phyloP scores from a whole-genome alignment of 352 stramenopile genomes.

The Pilasporangium apinafurcum region DNA sequence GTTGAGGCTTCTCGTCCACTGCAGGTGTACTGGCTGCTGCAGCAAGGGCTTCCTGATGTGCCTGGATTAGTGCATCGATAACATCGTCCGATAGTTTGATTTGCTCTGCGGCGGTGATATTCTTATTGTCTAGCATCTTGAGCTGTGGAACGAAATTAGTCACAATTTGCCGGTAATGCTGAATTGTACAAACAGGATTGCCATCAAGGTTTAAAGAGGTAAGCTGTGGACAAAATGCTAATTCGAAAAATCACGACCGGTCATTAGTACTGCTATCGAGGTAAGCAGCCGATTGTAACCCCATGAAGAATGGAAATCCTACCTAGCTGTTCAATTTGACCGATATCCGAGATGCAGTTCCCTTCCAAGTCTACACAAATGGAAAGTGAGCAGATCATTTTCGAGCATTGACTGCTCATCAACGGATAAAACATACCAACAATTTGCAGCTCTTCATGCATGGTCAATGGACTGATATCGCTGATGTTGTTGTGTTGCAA shows the following conservation, averaged over 20 bases:
- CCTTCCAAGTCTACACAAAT: constrained; percentile 48
- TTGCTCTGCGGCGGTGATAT: constrained; percentile 27
- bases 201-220: constrained; percentile 43
- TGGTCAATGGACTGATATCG: constrained; percentile 76
- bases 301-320: too few relatives aligned
- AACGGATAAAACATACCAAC: constrained; percentile 32
- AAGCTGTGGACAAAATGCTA: constrained; percentile 66
- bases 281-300: too few relatives aligned
- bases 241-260: background rate
- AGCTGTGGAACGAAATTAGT: constrained; percentile 72
- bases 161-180: constrained; percentile 58
- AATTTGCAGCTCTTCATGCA: constrained; percentile 82
- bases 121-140: constrained; percentile 39
- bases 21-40: background rate
- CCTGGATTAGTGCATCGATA: constrained; percentile 39
- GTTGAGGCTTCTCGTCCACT: constrained; percentile 8
- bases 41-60: constrained; percentile 10
- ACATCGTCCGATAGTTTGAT: constrained; percentile 35
- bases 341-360: constrained; percentile 65
- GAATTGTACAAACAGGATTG: constrained; percentile 61
- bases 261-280: too few relatives aligned
- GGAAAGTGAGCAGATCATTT: background rate
- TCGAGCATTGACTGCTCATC: too few relatives aligned
- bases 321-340: constrained; percentile 77
- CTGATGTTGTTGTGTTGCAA: constrained; percentile 70